These are phyloP conservation scores for Escallonia herrerae DNA, from an alignment of 129 eudicot species.

Conservation along the genomic window DNA sequence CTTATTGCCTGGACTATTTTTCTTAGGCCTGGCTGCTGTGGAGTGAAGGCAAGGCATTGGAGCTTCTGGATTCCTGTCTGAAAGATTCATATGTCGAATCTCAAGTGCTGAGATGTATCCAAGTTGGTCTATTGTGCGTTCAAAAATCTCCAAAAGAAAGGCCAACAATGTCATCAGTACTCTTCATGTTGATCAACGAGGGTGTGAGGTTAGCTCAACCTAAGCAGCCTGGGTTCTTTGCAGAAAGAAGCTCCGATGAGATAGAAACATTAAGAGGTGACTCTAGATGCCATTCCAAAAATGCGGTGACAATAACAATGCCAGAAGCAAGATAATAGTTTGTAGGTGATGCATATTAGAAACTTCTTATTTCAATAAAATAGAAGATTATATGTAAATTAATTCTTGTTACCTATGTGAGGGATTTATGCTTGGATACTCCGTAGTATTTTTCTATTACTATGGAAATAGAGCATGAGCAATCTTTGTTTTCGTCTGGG, in stretches of 20 bases:
- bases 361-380: no score
- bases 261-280: neutral
- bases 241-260: slow-evolving; percentile 8
- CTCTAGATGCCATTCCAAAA: neutral
- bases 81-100: neutral
- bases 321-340: neutral
- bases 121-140: slow-evolving; percentile 37
- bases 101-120: slow-evolving; percentile 18
- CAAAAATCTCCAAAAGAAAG: slow-evolving; percentile 38
- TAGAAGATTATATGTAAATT: no score
- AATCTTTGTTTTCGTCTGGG: no score
- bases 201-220: slow-evolving; percentile 25
- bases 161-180: slow-evolving; percentile 37
- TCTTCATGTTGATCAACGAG: slow-evolving; percentile 35
- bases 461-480: no score
- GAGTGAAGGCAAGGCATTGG: slow-evolving; percentile 11
- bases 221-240: slow-evolving; percentile 27
- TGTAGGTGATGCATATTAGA: no score
- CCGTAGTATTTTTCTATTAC: no score
- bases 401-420: no score
- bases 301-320: slow-evolving; percentile 4
- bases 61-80: slow-evolving; percentile 10
- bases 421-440: no score
- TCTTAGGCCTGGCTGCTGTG: slow-evolving; percentile 19
- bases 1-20: neutral